These are phyloP conservation scores for Mediolabrus comicus DNA, from an alignment of 108 stramenopile genomes.

Conservation along the genomic window DNA sequence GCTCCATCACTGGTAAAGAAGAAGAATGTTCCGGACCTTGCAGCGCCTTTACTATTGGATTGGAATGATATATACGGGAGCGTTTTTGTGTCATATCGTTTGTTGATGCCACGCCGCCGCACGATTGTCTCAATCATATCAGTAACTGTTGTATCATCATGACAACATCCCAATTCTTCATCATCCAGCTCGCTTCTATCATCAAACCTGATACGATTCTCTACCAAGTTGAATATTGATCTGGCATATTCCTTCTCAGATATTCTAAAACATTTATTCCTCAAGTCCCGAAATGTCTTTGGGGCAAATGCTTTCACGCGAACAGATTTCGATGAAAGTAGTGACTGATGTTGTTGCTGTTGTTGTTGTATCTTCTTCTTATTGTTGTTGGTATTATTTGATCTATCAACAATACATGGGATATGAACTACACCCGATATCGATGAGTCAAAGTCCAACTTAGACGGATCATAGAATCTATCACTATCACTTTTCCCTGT, in stretches of 20 bases:
- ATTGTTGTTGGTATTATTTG: background rate
- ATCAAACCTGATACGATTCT: background rate
- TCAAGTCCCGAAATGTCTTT: constrained; percentile 58
- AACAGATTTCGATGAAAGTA: constrained; percentile 6
- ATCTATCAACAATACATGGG: background rate
- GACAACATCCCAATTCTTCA: background rate
- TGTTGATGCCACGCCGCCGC: background rate
- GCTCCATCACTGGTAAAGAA: constrained; percentile 88
- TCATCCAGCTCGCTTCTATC: background rate
- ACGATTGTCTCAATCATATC: background rate
- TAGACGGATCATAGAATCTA: constrained; percentile 14
- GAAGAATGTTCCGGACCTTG: constrained; percentile 72
- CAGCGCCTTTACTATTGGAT: constrained; percentile 87
- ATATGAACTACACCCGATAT: constrained; percentile 25
- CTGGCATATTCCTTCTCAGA: constrained; percentile 49
- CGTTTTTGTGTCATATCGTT: background rate
- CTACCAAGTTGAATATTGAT: constrained; percentile 49
- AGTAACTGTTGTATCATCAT: background rate
- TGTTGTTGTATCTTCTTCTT: background rate
- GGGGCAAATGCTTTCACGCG: constrained; percentile 62
- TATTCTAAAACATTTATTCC: constrained; percentile 66
- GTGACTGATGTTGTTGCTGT: too few relatives aligned
- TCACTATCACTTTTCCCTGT: background rate
- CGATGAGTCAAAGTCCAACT: constrained; percentile 32
- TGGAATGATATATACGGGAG: constrained; percentile 81